These are phyloP conservation scores for Aspergillus nomiae DNA, from an alignment of 2,329 filamentous ascomycete species.

Conservation along the genomic window DNA sequence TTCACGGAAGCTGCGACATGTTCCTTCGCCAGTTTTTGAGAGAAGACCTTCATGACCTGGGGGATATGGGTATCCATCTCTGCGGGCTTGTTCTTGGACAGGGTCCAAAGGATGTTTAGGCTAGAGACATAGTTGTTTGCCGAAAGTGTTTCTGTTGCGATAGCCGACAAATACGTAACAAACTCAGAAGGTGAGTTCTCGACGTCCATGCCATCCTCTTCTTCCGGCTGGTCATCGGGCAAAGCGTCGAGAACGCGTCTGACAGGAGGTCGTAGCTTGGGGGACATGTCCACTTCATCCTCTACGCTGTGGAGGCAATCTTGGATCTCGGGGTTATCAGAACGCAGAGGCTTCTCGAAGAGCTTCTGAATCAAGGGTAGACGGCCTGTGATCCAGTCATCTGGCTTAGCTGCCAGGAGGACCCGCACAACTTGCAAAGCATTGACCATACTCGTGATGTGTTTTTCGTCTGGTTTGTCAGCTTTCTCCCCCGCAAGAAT, in stretches of 20 bases:
- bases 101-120: slow-evolving; percentile 90
- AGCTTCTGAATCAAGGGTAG: slow-evolving; percentile 80
- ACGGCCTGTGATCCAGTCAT: slow-evolving; percentile 86
- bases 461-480: slow-evolving; percentile 79
- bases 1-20: slow-evolving; percentile 75
- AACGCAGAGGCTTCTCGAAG: slow-evolving; percentile 83
- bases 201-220: slow-evolving; percentile 78
- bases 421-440: slow-evolving; percentile 89
- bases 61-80: slow-evolving; percentile 88
- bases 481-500: slow-evolving; percentile 83
- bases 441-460: slow-evolving; percentile 86
- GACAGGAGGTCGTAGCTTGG: slow-evolving; percentile 72
- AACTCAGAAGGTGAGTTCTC: slow-evolving; percentile 81
- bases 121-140: slow-evolving; percentile 80
- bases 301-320: slow-evolving; percentile 82
- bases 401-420: slow-evolving; percentile 80
- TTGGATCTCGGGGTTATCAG: slow-evolving; percentile 88
- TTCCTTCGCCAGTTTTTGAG: slow-evolving; percentile 87
- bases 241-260: slow-evolving; percentile 85
- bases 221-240: slow-evolving; percentile 77
- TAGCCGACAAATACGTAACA: slow-evolving; percentile 77
- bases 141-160: slow-evolving; percentile 84
- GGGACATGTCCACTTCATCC: slow-evolving; percentile 68
- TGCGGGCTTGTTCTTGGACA: slow-evolving; percentile 80
- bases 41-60: slow-evolving; percentile 89